Base-by-base conservation (phyloP, 306 rosid species). In the Sindora glabra region DNA sequence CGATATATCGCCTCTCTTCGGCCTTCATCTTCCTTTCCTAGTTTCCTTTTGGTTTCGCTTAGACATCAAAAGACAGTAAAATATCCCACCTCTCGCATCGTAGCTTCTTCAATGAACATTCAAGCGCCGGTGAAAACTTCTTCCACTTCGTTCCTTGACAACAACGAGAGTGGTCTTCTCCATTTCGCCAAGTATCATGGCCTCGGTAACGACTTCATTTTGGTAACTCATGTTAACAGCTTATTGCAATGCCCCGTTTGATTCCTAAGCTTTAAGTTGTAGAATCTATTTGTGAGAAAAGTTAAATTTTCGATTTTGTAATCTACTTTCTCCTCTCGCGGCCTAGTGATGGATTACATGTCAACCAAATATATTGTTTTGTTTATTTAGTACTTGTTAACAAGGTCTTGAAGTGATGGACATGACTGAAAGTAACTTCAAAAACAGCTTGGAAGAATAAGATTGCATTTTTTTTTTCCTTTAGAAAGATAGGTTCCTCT, bases 101-200 rank as follows among this genome's bases (percentile, higher is more conserved):
- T 56, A 3, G 59, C 81, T 5, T 70, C 67, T 9, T 7, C 84
- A 48, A 69, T 77, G 73, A 73, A 65, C 64, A 46, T 72, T 33
- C 64, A 48, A 65, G 77, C 78, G 48, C 58, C 77, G 4, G 77
- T 67, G 66, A 57, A 69, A 44, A 36, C 49, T 30, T 62, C 77
- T 10, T 34, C 73, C 22, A 51, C 63, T 13, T 68, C 82, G 6
- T 75, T 78, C 48, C 66, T 82, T 0, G 82, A 75, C 52, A 72
- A 59, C 9, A 48, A 69, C 40, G 82, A 78, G 49, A 24, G 64
- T 40, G 77, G 81, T 0, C 32, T 78, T 47, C 77, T 82, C 14
- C 88, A 75, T 50, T 82, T 82, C 54, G 82, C 79, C 53, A 82
- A 82, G 82, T 82, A 78, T 51, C 84, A 78, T 14, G 84, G 84